These are phyloP conservation scores for Monosporascus sp. DNA, from an alignment of 2,329 filamentous ascomycete species.

Conservation along the genomic window DNA sequence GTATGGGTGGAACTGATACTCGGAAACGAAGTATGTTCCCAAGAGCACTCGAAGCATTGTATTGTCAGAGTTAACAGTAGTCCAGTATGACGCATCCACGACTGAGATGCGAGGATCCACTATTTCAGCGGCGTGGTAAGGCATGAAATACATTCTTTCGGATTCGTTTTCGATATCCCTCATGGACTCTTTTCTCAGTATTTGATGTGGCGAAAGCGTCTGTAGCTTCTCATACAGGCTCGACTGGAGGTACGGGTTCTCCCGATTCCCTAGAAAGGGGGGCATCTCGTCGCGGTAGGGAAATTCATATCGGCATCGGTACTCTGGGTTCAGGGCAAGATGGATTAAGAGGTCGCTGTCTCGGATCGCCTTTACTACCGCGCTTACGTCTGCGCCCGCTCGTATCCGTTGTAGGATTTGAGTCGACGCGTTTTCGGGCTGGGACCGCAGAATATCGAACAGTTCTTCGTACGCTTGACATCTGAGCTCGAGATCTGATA, in stretches of 20 bases:
- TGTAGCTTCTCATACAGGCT: constrained; percentile 9
- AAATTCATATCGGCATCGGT: constrained; percentile 18
- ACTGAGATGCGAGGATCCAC: constrained; percentile 15
- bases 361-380: constrained; percentile 14
- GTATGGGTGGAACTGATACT: constrained; percentile 12
- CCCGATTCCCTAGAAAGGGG: constrained; percentile 2
- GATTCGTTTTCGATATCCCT: constrained; percentile 5
- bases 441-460: constrained; percentile 13
- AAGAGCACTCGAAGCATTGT: constrained; percentile 18
- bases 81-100: constrained; percentile 21
- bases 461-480: constrained; percentile 16
- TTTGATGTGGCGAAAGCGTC: not conserved
- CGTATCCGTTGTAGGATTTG: constrained; percentile 14
- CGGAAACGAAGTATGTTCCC: constrained; percentile 13
- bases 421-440: constrained; percentile 11
- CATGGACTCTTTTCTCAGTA: constrained; percentile 1
- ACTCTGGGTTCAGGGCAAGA: constrained; percentile 12
- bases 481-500: constrained; percentile 16
- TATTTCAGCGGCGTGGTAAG: constrained; percentile 19
- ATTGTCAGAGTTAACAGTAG: constrained; percentile 19
- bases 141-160: constrained; percentile 15
- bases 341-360: constrained; percentile 18
- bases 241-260: constrained; percentile 16
- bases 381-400: constrained; percentile 12
- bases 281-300: constrained; percentile 18